phyloP scores from a whole-genome alignment of 345 rosid species.

The Citrus inodora region DNA sequence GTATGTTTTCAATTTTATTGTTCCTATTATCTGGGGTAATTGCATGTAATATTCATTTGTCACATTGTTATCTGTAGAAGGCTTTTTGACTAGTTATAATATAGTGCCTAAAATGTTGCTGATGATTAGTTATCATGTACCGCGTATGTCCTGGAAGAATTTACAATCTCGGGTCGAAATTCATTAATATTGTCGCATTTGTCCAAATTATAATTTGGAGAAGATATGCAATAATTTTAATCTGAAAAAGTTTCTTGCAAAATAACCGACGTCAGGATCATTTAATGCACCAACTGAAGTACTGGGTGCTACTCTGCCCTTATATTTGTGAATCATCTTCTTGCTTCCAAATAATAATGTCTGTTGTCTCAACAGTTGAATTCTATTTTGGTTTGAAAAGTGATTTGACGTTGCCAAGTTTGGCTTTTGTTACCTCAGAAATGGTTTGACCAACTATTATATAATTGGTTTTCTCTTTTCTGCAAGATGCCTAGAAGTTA shows the following conservation, averaged over 20 bases:
- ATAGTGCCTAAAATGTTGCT: neutral
- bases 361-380: neutral
- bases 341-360: neutral
- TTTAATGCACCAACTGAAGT: neutral
- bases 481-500: neutral
- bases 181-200: no score
- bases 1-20: conserved; percentile 46
- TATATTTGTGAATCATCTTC: neutral
- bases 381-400: neutral
- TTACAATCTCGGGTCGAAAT: neutral
- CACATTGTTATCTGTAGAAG: neutral
- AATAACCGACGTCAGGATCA: neutral
- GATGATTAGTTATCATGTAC: neutral
- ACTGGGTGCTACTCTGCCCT: neutral
- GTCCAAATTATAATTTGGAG: neutral
- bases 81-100: neutral
- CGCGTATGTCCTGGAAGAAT: neutral
- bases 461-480: neutral
- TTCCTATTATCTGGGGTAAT: neutral
- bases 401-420: neutral
- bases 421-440: neutral
- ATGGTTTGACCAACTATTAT: neutral
- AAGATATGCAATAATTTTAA: neutral
- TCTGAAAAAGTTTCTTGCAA: neutral
- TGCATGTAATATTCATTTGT: no score